Base-by-base conservation (phyloP, 2,329 filamentous ascomycete species). In the Aspergillus transmontanensis region DNA sequence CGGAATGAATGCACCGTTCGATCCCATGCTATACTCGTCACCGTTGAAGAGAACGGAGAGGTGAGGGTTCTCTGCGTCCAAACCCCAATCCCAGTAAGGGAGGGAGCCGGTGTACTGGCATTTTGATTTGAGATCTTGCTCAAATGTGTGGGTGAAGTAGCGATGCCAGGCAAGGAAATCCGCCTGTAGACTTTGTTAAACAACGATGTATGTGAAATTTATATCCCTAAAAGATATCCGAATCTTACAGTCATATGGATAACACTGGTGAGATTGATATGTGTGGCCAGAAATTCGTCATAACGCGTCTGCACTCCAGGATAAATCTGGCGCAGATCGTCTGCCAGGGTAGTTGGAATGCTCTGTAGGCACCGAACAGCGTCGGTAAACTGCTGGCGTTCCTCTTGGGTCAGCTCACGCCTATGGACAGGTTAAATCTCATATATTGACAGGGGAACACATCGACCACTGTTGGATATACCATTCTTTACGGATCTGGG, bases 161-260 rank as follows among this genome's bases (percentile, higher is more conserved):
- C 63, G 63, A 53, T 64, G 63, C 63, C 60, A 64, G 11, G 63
- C 32, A 4, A 64, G 57, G 19, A 64, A 64, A 6, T 46, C 45
- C 16, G 57, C 57, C 43, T 54, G 32, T 9, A 26, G 39, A 34
- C 0, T 14, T 36, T 2, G 28, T 34, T 5, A 58, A 16, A 4
- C 23, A 16, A 16, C 34, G 0, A 6, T 16, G 14, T 1, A 14
- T 36, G 12, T 32, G 36, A 1, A 45, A 1, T 46, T 34, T 14
- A 58, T 53, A 54, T 58, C 23, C 9, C 26, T 7, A 39, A 7
- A 11, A 26, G 19, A 21, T 46, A 34, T 14, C 1, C 30, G 0
- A 9, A 32, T 12, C 50, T 54, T 54, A 54, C 32, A 6, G 41
- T 26, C 26, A 9, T 4, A 1, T 55, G 50, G 19, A 48, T 46